Base-by-base conservation (phyloP, 257 asterid species). In the Cruciata laevipes region DNA sequence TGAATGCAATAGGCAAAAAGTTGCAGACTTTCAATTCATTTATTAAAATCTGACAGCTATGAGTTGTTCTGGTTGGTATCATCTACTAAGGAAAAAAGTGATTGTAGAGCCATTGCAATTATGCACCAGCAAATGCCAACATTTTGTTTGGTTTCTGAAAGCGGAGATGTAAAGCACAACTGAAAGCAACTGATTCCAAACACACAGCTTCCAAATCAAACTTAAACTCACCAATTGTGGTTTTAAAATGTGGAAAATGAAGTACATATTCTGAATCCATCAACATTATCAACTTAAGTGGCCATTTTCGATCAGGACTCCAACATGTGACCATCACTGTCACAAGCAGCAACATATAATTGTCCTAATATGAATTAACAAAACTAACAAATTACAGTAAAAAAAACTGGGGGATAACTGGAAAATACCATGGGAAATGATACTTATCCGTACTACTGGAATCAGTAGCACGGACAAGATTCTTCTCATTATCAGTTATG, bases 141-240 rank as follows among this genome's bases (percentile, higher is more conserved):
- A 37, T 23, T 27, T 64, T 65, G 70, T 37, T 53, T 56, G 20
- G 66, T 30, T 56, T 4, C 55, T 40, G 66, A 57, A 56, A 64
- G 20, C 33, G 38, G 61, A 31, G 59, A 42, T 17, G 11, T 40
- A 27, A 47, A 47, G 31, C 56, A 13, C 51, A 24, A 44, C 17
- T 23, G 71, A 72, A 72, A 65, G 71, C 52, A 30, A 49, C 66
- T 32, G 67, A 31, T 59, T 23, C 47, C 70, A 44, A 59, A 60
- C 16, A 35, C 47, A 38, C 60, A 20, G 30, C 23, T 49, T 51
- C 52, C 52, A 35, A 25, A n/a, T 14, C 62, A 35, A 10, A 63
- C 13, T 62, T 2, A 63, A 59, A 33, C 55, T 17, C 55, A 16
- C 55, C 20, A 47, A 47, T 42, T 12, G 13, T 10, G 55, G 16